These are phyloP conservation scores for Eutrema yunnanense DNA, from an alignment of 345 rosid genomes.

Conservation along the genomic window DNA sequence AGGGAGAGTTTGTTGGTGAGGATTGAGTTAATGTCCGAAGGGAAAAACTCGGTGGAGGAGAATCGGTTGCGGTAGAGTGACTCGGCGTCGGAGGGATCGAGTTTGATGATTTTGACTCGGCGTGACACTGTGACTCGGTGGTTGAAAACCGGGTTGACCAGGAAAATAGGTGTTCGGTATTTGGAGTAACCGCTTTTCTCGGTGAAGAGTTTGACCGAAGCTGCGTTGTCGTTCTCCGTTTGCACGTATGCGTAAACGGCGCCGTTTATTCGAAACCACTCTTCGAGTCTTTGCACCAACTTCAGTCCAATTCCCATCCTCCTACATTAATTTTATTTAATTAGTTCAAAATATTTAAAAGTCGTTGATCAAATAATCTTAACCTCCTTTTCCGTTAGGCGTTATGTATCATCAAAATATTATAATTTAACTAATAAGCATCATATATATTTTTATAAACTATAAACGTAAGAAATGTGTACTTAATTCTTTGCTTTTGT, in stretches of 20 bases:
- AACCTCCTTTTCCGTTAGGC: constrained; percentile 16
- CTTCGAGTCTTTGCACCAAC: constrained; percentile 59
- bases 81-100: constrained; percentile 59
- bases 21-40: constrained; percentile 81
- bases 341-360: neutral
- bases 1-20: constrained; percentile 63
- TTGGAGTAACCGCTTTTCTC: constrained; percentile 80
- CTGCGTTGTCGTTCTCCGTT: constrained; percentile 82
- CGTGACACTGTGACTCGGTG: constrained; percentile 53
- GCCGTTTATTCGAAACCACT: constrained; percentile 76
- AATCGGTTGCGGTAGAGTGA: constrained; percentile 64
- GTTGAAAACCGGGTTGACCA: constrained; percentile 91
- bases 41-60: constrained; percentile 92
- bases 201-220: constrained; percentile 87
- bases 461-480: neutral
- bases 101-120: constrained; percentile 42
- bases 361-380: neutral
- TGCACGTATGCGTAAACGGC: constrained; percentile 91
- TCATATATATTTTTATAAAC: neutral
- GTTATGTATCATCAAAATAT: constrained; percentile 14
- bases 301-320: constrained; percentile 87
- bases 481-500: neutral
- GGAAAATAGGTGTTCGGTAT: constrained; percentile 82
- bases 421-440: constrained; percentile 1
- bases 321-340: constrained; percentile 30